Evolutionary conservation across 2,329 filamentous ascomycete genomes (phyloP).

Genomic region (Pseudogymnoascus sp.): DNA sequence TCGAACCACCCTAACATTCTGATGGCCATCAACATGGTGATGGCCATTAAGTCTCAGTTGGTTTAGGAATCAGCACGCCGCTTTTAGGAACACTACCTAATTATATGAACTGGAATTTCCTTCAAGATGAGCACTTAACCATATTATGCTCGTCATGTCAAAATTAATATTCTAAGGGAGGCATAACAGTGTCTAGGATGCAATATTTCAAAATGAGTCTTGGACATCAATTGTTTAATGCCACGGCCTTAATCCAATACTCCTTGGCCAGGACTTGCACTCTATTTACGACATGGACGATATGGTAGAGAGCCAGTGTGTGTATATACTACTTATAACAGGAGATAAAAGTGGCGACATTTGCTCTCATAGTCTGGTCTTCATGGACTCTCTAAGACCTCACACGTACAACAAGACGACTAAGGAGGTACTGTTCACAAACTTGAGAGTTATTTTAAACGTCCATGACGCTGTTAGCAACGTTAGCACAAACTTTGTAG

Average conservation of each 20-base stretch:
- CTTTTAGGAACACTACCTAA: neutral
- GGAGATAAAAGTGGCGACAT: neutral
- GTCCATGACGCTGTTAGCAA: neutral
- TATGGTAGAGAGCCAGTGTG: neutral
- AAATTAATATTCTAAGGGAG: neutral
- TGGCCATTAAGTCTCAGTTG: too few species aligned
- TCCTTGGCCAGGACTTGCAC: neutral
- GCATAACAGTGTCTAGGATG: neutral
- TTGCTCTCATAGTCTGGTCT: neutral
- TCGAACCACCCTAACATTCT: too few species aligned
- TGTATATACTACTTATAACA: neutral
- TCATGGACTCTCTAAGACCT: neutral
- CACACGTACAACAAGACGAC: neutral
- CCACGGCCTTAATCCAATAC: neutral
- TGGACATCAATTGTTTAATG: neutral
- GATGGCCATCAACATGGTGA: too few species aligned
- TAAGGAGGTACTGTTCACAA: neutral
- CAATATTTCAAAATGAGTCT: neutral
- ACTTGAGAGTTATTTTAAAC: neutral
- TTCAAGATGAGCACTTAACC: neutral
- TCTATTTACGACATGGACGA: neutral
- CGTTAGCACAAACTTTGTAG: neutral
- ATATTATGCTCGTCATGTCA: neutral
- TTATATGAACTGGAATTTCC: neutral
- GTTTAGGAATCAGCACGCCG: too few species aligned